Evolutionary conservation across 1,284 basidiomycete species (phyloP), one percentile per base, ranked within the genome.

Genomic region (Wolfiporia cocos): DNA sequence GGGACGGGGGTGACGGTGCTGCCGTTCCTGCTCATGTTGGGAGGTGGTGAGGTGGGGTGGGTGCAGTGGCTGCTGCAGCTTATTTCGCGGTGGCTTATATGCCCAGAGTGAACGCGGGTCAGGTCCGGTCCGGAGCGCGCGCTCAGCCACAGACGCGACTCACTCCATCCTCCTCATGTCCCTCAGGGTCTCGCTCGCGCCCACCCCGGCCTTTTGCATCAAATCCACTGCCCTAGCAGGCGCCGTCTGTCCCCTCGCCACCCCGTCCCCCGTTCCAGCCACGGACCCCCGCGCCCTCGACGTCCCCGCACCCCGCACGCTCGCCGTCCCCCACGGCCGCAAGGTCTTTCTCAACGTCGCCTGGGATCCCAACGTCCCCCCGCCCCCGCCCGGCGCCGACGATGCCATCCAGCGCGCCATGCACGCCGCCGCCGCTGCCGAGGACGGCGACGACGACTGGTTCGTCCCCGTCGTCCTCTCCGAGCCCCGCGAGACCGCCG

Each of bases 271-370:
- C 36, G 23, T 41, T n/a, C 46, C 34, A 23, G 22, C 48, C 31
- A 61, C 46, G 39, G 24, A 38, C n/a, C 43, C 34, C 23, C 33
- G 46, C 29, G 62, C 59, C 48, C 43, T 62, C 23, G 44, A 51
- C 38, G 51, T 37, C 7, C 45, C 49, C 23, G 34, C 42, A 37
- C 15, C 65, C 17, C 33, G 49, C 14, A 37, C 53, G 19, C 38
- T 56, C 19, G 28, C 50, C 35, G 61, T 83, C 18, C 66, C 72
- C 14, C 59, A 66, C 24, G 73, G 70, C 19, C 58, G 63, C 46
- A 88, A 88, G 58, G 59, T 86, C 14, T 88, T 88, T 56, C 62
- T 86, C 26, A 88, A 88, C 55, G 65, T 88, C 10, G 75, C 78
- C 17, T 87, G 77, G 73, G 81, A 83, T 46, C 22, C 62, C 10